Base-by-base conservation (phyloP, 83 land plant species). In the Diphasiastrum complanatum region DNA sequence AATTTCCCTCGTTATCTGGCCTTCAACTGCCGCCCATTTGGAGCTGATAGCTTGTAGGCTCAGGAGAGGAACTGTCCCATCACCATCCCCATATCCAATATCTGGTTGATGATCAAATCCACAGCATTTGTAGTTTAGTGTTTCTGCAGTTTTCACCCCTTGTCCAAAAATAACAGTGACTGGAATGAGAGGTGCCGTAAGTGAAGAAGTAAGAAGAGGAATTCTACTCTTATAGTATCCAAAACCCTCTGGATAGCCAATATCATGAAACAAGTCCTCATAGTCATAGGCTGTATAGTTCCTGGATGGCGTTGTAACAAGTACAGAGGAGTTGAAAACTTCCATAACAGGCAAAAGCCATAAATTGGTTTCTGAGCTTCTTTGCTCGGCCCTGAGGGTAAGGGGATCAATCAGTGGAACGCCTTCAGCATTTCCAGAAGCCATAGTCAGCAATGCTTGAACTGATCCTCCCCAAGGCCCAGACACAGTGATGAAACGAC, bases 401-500 rank as follows among this genome's bases (percentile, higher is more conserved):
- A 93, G 74, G 2, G 98, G 80, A 29, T 89, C 54, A 2, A 93
- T 84, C 22, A 86, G 54, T 8, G 86, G 95, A 0, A 85, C 79
- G 0, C 83, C 96, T 5, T 89, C 67, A 2, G 96, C 14, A 67
- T 83, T 67, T 11, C 99, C 99, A 0, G 99, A 93, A 0, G 92
- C 99, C 56, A 81, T 83, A 1, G 85, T 85, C 68, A 64, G 68
- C 86, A 89, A 74, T 64, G 76, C 76, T 38, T 89, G 76, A 5
- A 89, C 86, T 0, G 89, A 63, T 25, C 96, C 99, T 26, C 80
- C 96, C 99, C 96, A 89, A 1, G 99, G 99, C 0, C 84, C 61
- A 1, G 98, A 75, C 10, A 93, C 62, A 8, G 96, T 54, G 1
- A 93, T 60, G 53, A 93, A 75, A 73, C 82, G 91, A 45, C 78